A percentile compares a stretch with the other conserved stretches of the same genome.
Evolutionary conservation across 176 grass and related monocot genomes (phyloP).

Genomic region (Ensete ventricosum): DNA sequence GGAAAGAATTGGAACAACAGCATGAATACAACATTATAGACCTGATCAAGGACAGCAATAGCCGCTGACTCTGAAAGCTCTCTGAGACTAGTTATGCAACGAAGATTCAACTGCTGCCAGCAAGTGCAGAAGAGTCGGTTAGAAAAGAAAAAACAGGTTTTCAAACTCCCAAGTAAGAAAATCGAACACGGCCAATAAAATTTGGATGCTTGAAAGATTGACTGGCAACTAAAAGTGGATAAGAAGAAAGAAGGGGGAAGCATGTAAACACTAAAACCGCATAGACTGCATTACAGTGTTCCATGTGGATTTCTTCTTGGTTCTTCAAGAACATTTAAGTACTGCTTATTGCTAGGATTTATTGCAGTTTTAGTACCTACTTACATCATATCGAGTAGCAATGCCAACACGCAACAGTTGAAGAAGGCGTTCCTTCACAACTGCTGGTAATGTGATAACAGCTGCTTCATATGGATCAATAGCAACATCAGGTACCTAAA

Average conservation of each 20-base stretch:
- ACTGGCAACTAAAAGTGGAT: no score
- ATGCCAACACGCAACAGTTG: conserved; percentile 59
- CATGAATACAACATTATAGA: conserved; percentile 17
- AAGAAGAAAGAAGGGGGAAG: no score
- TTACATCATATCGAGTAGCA: conserved; percentile 62
- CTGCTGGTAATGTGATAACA: conserved; percentile 50
- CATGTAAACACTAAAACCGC: no score
- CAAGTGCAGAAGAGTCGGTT: neutral
- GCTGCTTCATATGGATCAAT: conserved; percentile 62
- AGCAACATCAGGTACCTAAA: conserved; percentile 30
- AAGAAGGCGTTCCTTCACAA: conserved; percentile 58
- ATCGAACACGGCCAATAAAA: neutral
- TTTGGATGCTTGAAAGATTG: neutral
- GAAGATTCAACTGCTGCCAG: conserved; percentile 68
- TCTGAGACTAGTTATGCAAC: conserved; percentile 45
- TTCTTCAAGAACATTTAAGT: neutral
- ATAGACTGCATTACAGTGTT: no score
- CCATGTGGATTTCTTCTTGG: neutral
- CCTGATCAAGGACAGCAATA: conserved; percentile 79
- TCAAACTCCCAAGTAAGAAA: neutral
- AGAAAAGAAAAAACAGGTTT: neutral
- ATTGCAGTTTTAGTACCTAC: conserved; percentile 12
- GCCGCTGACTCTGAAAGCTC: conserved; percentile 56
- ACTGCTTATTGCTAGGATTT: neutral
- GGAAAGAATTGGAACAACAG: conserved; percentile 1